Evolutionary conservation across 176 grass and related monocot species (phyloP).

Genomic region (Thinopyrum elongatum): DNA sequence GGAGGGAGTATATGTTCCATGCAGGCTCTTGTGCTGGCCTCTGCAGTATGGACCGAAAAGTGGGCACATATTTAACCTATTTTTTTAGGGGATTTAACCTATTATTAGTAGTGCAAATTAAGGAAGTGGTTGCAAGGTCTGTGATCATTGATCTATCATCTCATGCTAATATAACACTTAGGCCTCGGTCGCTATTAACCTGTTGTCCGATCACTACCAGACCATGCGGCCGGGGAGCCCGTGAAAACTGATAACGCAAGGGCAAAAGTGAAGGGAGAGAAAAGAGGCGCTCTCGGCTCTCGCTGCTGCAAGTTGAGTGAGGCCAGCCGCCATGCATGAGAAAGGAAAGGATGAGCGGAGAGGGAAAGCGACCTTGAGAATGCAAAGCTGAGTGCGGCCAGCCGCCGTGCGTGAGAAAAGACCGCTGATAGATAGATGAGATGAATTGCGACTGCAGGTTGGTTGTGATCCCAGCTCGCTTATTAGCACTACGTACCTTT

Average conservation of each 20-base stretch:
- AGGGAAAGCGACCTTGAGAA: constrained; percentile 26
- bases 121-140: not conserved
- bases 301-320: too few relatives aligned
- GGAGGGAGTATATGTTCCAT: too few relatives aligned
- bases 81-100: too few relatives aligned
- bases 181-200: not conserved
- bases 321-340: too few relatives aligned
- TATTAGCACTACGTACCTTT: not conserved
- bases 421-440: not conserved
- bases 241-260: not conserved
- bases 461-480: not conserved
- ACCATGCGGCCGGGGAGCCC: not conserved
- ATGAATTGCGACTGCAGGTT: not conserved
- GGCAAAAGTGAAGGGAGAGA: not conserved
- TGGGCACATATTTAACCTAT: too few relatives aligned
- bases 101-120: too few relatives aligned
- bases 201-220: not conserved
- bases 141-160: not conserved
- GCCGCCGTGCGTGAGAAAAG: not conserved
- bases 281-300: too few relatives aligned
- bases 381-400: not conserved
- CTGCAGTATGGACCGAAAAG: too few relatives aligned
- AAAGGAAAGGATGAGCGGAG: too few relatives aligned
- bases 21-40: too few relatives aligned
- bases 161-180: too few relatives aligned